phyloP scores from a whole-genome alignment of 2,329 filamentous ascomycete species.

The Colletotrichum sp. region DNA sequence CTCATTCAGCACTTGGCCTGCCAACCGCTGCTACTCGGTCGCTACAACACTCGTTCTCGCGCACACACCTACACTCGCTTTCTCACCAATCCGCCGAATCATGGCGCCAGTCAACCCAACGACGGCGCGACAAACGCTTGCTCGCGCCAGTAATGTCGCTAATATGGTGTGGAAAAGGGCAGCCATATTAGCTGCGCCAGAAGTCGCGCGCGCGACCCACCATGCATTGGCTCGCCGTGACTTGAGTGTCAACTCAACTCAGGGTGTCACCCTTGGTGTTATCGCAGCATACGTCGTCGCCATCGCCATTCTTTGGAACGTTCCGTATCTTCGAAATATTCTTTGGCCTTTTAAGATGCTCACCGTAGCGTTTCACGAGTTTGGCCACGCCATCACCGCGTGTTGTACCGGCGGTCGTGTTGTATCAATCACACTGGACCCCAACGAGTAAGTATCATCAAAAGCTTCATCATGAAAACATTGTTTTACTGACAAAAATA shows the following conservation, averaged over 20 bases:
- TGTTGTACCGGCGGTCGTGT: conserved; percentile 76
- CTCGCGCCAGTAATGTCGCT: not conserved
- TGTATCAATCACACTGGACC: conserved; percentile 76
- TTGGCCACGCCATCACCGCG: conserved; percentile 76
- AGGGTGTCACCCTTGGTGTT: conserved; percentile 72
- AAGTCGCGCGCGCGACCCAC: conserved; percentile 7
- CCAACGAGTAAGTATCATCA: conserved; percentile 58
- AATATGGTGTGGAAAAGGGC: not conserved
- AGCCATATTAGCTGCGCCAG: not conserved
- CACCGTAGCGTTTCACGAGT: conserved; percentile 83
- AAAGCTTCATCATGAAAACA: not conserved
- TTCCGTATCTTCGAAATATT: conserved; percentile 76
- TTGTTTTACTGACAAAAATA: not conserved
- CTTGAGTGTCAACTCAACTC: conserved; percentile 68
- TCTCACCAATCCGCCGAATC: not conserved
- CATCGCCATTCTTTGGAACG: conserved; percentile 80
- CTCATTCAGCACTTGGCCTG: not conserved
- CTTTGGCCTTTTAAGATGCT: conserved; percentile 90
- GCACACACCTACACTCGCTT: not conserved
- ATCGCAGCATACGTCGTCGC: conserved; percentile 72
- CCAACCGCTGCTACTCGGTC: not conserved
- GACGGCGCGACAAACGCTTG: conserved; percentile 13
- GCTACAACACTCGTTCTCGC: not conserved
- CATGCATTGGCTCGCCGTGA: conserved; percentile 51
- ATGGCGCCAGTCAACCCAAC: conserved; percentile 16